Evolutionary conservation across 2,329 filamentous ascomycete genomes (phyloP), one percentile per base, ranked within the genome.

Genomic region (Ceratocystiopsis sp.): DNA sequence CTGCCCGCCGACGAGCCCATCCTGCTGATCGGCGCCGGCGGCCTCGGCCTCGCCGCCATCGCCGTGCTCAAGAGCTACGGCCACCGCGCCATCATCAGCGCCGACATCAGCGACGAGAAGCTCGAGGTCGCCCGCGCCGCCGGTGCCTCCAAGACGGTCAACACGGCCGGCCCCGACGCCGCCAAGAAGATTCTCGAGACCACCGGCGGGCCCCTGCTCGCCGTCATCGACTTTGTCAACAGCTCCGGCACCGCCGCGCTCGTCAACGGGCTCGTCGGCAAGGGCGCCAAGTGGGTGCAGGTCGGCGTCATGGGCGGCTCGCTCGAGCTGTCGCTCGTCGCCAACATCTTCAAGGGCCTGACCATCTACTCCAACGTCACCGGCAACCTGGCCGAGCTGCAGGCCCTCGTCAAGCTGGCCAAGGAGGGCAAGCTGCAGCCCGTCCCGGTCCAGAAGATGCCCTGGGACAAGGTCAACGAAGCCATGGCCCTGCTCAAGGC

Each of bases 111-210:
- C 17, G 42, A 46, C 16, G 45, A 43, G 7, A 43, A 46, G 38
- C 45, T 46, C 4, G 38, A 33, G 4, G 17, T 12, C 1, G 45
- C 40, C 16, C 38, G 10, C 32, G 43, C 38, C 2, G 51, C 52
- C 34, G 44, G 49, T 12, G 54, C 49, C 12, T 37, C 54, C 9
- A 51, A 52, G 32, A 52, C 51, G 2, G 41, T 46, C 33, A 46
- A 46, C 42, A 42, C 39, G 1, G 19, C 39, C 2, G 36, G 35
- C 3, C 6, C 38, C 11, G 50, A 49, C 12, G 48, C 50, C 3
- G 46, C 43, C 35, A 45, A 44, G 10, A 48, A 45, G 17, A 49
- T 55, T 12, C 37, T 45, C n/a, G 50, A 44, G 38, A 44, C 44
- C 4, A 44, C 45, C 12, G 49, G 52, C 12, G 48, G 42, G 4